Evolutionary conservation across 2,329 filamentous ascomycete genomes (phyloP), one percentile per base, ranked within the genome.

Genomic region (Diaporthe sp.): DNA sequence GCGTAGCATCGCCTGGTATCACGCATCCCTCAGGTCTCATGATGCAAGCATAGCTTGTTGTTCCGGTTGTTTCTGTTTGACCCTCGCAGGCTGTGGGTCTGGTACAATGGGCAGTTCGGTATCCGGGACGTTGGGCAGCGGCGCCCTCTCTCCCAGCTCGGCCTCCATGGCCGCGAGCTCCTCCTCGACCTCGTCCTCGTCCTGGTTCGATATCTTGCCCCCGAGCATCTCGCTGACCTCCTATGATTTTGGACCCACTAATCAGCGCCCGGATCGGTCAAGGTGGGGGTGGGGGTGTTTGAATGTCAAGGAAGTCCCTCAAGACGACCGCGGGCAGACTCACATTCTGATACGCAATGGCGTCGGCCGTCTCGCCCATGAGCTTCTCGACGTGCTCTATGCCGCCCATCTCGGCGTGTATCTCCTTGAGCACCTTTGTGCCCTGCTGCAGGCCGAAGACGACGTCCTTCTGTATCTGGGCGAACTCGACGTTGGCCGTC

Each of bases 111-210:
- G 79, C 25, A 80, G 66, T 68, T 74, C 70, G 30, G 78, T 81
- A 33, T 79, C 71, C 4, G 82, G 81, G 9, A 79, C 81, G 64
- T 74, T 80, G 30, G 81, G 81, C 60, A 82, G 71, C 47, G 73
- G 74, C 38, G 58, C 57, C 19, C 60, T 64, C 47, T 50, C 70
- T 58, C 45, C 19, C 35, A 86, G 72, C 78, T 96, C 92, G 54
- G 87, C 87, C 83, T 96, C 94, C 77, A 99, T 88, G 1, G 92
- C 93, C 72, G 94, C 95, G 70, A 99, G 87, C 85, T 99, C 97
- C 81, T 98, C 96, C 82, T 99, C 97, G 45, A 99, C 97, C 81
- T 98, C 97, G 81, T 98, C 96, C 83, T 99, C 97, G 84, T 99
- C 97, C 80, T 97, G 94, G 81, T 95, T 97, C 19, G 95, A 95